Evolutionary conservation across 2,329 filamentous ascomycete species (phyloP).

Genomic region (Penicillium sp.): DNA sequence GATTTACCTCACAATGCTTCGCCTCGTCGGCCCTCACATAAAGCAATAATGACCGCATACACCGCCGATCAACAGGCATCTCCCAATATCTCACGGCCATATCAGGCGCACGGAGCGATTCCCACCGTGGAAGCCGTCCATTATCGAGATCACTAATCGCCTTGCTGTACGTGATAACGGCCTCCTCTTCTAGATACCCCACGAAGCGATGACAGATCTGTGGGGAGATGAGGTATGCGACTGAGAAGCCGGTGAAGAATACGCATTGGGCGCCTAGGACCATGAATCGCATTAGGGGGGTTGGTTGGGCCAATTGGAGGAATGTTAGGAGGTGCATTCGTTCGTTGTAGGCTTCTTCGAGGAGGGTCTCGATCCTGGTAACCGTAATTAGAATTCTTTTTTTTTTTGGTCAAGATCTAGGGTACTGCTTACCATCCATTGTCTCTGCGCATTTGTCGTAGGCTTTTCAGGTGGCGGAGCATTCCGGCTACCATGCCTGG

Average conservation of each 20-base stretch:
- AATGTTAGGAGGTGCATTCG: constrained; percentile 92
- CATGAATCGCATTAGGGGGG: constrained; percentile 87
- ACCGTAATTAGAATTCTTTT: background rate
- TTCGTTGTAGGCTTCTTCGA: constrained; percentile 90
- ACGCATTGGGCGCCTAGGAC: constrained; percentile 91
- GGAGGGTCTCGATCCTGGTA: constrained; percentile 78
- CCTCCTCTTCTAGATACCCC: constrained; percentile 95
- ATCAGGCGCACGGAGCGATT: constrained; percentile 74
- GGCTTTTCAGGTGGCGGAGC: constrained; percentile 81
- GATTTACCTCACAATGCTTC: constrained; percentile 91
- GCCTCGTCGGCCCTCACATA: constrained; percentile 91
- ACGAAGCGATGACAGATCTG: constrained; percentile 92
- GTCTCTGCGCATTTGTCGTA: constrained; percentile 83
- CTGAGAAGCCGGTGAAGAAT: constrained; percentile 92
- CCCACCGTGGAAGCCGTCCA: constrained; percentile 81
- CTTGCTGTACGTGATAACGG: constrained; percentile 90
- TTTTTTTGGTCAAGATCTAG: background rate
- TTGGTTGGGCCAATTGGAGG: constrained; percentile 83
- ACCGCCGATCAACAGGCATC: constrained; percentile 79
- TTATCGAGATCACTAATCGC: constrained; percentile 83
- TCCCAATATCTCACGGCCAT: constrained; percentile 92
- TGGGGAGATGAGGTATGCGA: constrained; percentile 83
- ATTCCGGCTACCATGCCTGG: constrained; percentile 97
- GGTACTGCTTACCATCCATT: constrained; percentile 68
- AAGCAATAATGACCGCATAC: constrained; percentile 81